phyloP scores from a whole-genome alignment of 208 protist genomes.

The Leishmania lainsoni region DNA sequence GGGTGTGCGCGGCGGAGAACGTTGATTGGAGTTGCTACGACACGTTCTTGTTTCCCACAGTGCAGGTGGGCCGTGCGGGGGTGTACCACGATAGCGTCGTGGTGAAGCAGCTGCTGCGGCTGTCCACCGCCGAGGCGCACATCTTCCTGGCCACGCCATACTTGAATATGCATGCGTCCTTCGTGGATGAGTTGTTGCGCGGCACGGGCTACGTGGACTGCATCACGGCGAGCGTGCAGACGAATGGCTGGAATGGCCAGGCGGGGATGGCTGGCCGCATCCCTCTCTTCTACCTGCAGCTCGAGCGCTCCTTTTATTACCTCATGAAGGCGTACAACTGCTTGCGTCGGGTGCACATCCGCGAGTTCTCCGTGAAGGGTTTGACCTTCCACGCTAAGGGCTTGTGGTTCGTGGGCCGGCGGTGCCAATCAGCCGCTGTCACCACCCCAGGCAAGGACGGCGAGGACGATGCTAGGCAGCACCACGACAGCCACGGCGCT shows the following conservation, averaged over 20 bases:
- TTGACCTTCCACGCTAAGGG: slow-evolving; percentile 90
- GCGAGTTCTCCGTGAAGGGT: slow-evolving; percentile 63
- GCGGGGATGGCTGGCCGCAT: slow-evolving; percentile 73
- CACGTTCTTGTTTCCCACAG: slow-evolving; percentile 76
- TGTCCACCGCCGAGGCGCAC: slow-evolving; percentile 40
- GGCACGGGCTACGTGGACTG: slow-evolving; percentile 40
- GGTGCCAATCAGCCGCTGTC: not conserved
- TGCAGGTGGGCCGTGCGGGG: slow-evolving; percentile 68
- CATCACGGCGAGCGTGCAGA: slow-evolving; percentile 73
- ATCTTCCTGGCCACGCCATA: slow-evolving; percentile 84
- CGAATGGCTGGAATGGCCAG: slow-evolving; percentile 78
- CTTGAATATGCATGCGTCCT: slow-evolving; percentile 77
- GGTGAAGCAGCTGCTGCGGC: slow-evolving; percentile 51
- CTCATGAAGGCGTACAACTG: slow-evolving; percentile 59
- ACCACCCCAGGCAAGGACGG: not conserved
- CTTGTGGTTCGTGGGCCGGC: slow-evolving; percentile 55
- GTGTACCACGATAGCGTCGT: slow-evolving; percentile 72
- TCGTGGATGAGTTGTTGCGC: slow-evolving; percentile 56
- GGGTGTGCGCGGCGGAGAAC: slow-evolving; percentile 10
- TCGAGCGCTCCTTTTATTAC: slow-evolving; percentile 79
- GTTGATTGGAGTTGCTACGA: slow-evolving; percentile 45
- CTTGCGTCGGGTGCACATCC: slow-evolving; percentile 56
- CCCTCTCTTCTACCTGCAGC: slow-evolving; percentile 84
- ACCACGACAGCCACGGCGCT: not conserved
- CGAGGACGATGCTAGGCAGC: not conserved